Conservation (phyloP, 192 early-diverging fungal species). For the Irineochytrium annulatum region DNA sequence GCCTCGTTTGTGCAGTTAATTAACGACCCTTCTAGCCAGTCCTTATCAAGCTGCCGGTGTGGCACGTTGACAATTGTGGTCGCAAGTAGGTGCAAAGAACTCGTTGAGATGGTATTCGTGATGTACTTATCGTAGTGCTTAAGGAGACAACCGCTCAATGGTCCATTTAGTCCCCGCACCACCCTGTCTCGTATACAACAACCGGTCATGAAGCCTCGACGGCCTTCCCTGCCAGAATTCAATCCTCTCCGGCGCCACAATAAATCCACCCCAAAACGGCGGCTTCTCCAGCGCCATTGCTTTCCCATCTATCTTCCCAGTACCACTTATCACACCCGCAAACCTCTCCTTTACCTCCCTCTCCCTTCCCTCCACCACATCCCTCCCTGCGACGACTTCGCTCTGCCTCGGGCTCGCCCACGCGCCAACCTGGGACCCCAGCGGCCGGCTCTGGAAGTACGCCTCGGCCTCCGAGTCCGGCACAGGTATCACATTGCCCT, state of each 20-base stretch:
- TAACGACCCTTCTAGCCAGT: too few species aligned
- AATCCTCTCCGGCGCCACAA: conserved; percentile 39
- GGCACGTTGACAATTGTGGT: too few species aligned
- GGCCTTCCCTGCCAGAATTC: conserved; percentile 56
- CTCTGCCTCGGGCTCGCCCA: conserved; percentile 41
- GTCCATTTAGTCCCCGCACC: too few species aligned
- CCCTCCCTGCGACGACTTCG: conserved; percentile 18
- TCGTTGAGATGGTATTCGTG: too few species aligned
- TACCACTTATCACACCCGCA: conserved; percentile 24
- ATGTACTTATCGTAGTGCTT: too few species aligned
- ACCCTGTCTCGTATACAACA: too few species aligned
- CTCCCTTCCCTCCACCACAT: conserved; percentile 27
- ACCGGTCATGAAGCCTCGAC: conserved; percentile 39
- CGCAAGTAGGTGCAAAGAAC: too few species aligned
- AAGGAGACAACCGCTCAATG: too few species aligned
- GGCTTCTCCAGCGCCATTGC: conserved; percentile 14
- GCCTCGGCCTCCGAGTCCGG: conserved; percentile 35
- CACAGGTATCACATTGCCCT: conserved; percentile 34
- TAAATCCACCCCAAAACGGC: conserved; percentile 50
- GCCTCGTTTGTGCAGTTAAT: too few species aligned
- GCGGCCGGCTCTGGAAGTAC: conserved; percentile 42
- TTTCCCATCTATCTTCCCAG: conserved; percentile 13
- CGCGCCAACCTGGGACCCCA: conserved; percentile 37
- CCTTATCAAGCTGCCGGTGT: too few species aligned
- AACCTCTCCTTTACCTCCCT: conserved; percentile 23